Evolutionary conservation across 2,329 filamentous ascomycete species (phyloP).

Genomic region (Fusarium buxicola): DNA sequence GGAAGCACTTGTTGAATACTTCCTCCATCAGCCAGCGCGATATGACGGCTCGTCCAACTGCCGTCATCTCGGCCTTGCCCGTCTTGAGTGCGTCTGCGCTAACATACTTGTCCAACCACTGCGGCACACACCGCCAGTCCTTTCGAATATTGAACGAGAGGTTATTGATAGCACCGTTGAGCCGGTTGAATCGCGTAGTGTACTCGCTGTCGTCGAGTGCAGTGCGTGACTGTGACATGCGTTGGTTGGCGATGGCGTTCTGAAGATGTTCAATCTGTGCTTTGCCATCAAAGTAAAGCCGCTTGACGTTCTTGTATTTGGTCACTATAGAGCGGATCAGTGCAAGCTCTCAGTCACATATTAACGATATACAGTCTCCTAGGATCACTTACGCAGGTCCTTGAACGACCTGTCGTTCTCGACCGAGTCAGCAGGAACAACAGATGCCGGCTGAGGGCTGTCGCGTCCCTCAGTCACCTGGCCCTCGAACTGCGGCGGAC

Average conservation of each 20-base stretch:
- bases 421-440: conserved; percentile 49
- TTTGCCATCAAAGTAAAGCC: conserved; percentile 96
- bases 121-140: conserved; percentile 85
- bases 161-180: conserved; percentile 95
- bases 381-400: conserved; percentile 62
- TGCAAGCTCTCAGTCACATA: background rate
- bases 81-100: conserved; percentile 87
- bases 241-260: conserved; percentile 96
- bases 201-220: conserved; percentile 97
- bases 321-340: conserved; percentile 68
- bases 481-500: conserved; percentile 59
- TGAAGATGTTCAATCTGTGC: conserved; percentile 94
- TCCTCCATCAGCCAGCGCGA: conserved; percentile 91
- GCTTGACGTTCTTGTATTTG: conserved; percentile 98
- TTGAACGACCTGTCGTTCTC: conserved; percentile 68
- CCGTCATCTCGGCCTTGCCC: conserved; percentile 98
- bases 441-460: conserved; percentile 65
- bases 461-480: conserved; percentile 62
- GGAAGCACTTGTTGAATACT: conserved; percentile 91
- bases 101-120: conserved; percentile 82
- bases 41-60: conserved; percentile 89
- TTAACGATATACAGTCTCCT: background rate
- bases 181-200: conserved; percentile 84
- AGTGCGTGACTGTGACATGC: conserved; percentile 92
- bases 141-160: conserved; percentile 96